These are phyloP conservation scores for Schrenkiella parvula DNA, from an alignment of 345 rosid genomes.

Conservation along the genomic window DNA sequence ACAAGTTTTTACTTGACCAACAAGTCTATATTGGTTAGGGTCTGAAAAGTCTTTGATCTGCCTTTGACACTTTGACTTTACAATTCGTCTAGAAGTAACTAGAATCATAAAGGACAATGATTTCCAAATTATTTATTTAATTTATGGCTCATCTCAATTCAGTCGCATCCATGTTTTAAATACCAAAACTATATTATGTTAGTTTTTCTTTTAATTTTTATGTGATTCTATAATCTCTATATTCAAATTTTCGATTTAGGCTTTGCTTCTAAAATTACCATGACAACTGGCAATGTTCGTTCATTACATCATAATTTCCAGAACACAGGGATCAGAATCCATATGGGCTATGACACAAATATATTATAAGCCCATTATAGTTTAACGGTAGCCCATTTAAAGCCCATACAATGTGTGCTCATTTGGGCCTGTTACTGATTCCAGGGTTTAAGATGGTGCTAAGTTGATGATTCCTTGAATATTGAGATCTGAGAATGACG, in stretches of 20 bases:
- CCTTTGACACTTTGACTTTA: constrained; percentile 5
- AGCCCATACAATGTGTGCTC: not conserved
- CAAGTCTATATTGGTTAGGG: constrained; percentile 6
- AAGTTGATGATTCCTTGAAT: not conserved
- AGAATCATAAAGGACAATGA: not conserved
- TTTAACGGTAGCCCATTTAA: not conserved
- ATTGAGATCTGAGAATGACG: not conserved
- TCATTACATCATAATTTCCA: too few relatives aligned
- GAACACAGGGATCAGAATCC: not conserved
- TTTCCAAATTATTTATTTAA: not conserved
- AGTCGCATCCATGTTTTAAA: not conserved
- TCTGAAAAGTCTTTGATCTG: constrained; percentile 1
- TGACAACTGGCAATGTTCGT: too few relatives aligned
- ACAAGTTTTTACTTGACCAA: constrained; percentile 29
- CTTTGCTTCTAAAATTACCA: too few relatives aligned
- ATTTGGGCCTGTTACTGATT: not conserved
- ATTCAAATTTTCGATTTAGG: too few relatives aligned
- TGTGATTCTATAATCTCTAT: too few relatives aligned
- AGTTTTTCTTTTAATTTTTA: too few relatives aligned
- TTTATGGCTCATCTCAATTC: not conserved
- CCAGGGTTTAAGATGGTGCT: not conserved
- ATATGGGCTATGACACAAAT: not conserved
- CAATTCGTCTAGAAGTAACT: constrained; percentile 8
- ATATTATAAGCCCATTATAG: not conserved
- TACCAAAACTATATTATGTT: not conserved